Conservation (phyloP, 2,329 filamentous ascomycete species). For the Nannizziopsis barbatae region DNA sequence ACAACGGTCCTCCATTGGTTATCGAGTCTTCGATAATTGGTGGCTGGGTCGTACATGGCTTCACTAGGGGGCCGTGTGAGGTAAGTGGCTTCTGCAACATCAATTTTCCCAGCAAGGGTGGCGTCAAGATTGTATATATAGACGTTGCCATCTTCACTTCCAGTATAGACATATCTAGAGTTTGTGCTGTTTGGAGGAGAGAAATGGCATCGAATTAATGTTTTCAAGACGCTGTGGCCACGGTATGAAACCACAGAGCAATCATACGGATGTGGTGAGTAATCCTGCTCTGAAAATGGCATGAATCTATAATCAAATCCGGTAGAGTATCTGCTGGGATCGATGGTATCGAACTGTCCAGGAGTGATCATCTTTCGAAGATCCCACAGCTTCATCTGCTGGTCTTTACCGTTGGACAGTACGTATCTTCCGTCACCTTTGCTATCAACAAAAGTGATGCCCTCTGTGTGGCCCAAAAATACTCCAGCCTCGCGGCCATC, state of each 20-base stretch:
- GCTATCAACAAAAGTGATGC: constrained; percentile 58
- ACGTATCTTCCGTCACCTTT: constrained; percentile 86
- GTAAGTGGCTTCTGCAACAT: constrained; percentile 61
- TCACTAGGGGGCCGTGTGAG: constrained; percentile 47
- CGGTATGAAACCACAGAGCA: constrained; percentile 90
- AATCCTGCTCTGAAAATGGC: constrained; percentile 44
- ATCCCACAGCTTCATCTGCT: constrained; percentile 97
- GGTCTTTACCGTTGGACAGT: constrained; percentile 88
- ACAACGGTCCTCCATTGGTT: constrained; percentile 65
- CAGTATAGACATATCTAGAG: constrained; percentile 84
- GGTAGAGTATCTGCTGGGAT: constrained; percentile 44
- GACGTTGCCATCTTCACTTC: constrained; percentile 78
- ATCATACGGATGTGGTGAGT: constrained; percentile 62
- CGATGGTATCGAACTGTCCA: constrained; percentile 44
- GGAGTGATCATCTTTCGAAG: constrained; percentile 76
- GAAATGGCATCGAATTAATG: constrained; percentile 90
- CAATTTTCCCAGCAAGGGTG: constrained; percentile 63
- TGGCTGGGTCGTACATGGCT: constrained; percentile 45
- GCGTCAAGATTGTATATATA: constrained; percentile 92
- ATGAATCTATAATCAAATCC: constrained; percentile 54
- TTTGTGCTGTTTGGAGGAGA: constrained; percentile 77
- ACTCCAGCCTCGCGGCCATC: constrained; percentile 52
- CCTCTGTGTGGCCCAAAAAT: constrained; percentile 44
- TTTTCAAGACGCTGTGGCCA: constrained; percentile 78
- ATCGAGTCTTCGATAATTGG: constrained; percentile 45